phyloP scores from a whole-genome alignment of 2,329 filamentous ascomycete species.

The Lasiodiplodia sp. region DNA sequence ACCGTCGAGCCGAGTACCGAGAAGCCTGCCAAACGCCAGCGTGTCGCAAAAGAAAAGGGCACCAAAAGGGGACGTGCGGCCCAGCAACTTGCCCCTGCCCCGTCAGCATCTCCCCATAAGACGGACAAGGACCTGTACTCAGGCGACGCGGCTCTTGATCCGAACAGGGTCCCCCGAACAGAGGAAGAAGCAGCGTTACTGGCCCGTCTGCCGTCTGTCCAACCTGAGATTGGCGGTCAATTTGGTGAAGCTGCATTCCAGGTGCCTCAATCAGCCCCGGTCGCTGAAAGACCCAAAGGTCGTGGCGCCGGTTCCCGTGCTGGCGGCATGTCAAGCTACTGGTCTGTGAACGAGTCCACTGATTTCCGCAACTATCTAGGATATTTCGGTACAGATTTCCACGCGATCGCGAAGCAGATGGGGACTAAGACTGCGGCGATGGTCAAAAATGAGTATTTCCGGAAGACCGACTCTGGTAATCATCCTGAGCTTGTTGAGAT shows the following conservation, averaged over 20 bases:
- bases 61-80: slow-evolving; percentile 40
- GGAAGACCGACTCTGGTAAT: slow-evolving; percentile 53
- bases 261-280: slow-evolving; percentile 7
- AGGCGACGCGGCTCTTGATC: slow-evolving; percentile 5
- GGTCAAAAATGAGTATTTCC: slow-evolving; percentile 64
- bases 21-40: slow-evolving; percentile 49
- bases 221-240: slow-evolving; percentile 32
- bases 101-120: slow-evolving; percentile 38
- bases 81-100: slow-evolving; percentile 41
- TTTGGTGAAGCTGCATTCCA: slow-evolving; percentile 57
- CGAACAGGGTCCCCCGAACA: not conserved
- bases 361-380: slow-evolving; percentile 77
- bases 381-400: slow-evolving; percentile 82
- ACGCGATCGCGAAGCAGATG: slow-evolving; percentile 78
- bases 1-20: slow-evolving; percentile 33
- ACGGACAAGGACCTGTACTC: slow-evolving; percentile 28
- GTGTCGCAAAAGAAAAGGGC: slow-evolving; percentile 41
- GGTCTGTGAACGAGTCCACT: slow-evolving; percentile 81
- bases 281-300: slow-evolving; percentile 24
- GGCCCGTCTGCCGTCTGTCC: slow-evolving; percentile 10
- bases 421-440: slow-evolving; percentile 86
- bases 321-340: slow-evolving; percentile 77
- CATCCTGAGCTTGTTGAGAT: slow-evolving; percentile 49
- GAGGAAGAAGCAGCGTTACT: slow-evolving; percentile 22
- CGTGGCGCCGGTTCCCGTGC: slow-evolving; percentile 19